Conservation (phyloP, 208 protist genomes). For the Strigomonas oncopelti region DNA sequence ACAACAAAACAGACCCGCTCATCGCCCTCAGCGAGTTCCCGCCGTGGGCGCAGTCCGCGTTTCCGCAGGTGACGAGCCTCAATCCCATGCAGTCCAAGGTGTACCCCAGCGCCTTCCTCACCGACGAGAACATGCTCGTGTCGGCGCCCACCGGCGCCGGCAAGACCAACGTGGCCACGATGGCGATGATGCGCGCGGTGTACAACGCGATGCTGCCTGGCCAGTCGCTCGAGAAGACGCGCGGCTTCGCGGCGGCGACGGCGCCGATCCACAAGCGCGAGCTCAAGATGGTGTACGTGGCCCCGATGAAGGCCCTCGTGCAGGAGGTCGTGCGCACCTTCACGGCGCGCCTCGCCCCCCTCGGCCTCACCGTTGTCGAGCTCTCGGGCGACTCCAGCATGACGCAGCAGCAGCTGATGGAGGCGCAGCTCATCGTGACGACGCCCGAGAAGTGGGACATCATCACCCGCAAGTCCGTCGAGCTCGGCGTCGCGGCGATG, state of each 20-base stretch:
- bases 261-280: too few species aligned
- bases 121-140: conserved; percentile 98
- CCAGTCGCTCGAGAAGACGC: too few species aligned
- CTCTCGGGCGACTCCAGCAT: conserved; percentile 99
- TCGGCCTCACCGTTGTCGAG: conserved; percentile 92
- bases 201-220: too few species aligned
- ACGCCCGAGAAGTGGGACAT: conserved; percentile 99
- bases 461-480: conserved; percentile 97
- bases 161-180: conserved; percentile 98
- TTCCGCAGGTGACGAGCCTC: conserved; percentile 69
- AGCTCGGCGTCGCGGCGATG: conserved; percentile 88
- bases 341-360: conserved; percentile 80
- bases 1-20: conserved; percentile 38
- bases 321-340: conserved; percentile 98
- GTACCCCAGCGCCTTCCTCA: conserved; percentile 95
- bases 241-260: too few species aligned
- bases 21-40: conserved; percentile 48
- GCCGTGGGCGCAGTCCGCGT: conserved; percentile 56
- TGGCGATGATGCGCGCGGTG: conserved; percentile 93
- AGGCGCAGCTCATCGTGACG: conserved; percentile 98
- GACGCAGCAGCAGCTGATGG: conserved; percentile 93
- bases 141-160: conserved; percentile 98
- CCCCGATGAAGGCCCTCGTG: conserved; percentile 99
- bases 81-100: conserved; percentile 96
- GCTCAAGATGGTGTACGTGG: conserved; percentile 99